Evolutionary conservation across 2,329 filamentous ascomycete species (phyloP).

Genomic region (Westerdykella sp.): DNA sequence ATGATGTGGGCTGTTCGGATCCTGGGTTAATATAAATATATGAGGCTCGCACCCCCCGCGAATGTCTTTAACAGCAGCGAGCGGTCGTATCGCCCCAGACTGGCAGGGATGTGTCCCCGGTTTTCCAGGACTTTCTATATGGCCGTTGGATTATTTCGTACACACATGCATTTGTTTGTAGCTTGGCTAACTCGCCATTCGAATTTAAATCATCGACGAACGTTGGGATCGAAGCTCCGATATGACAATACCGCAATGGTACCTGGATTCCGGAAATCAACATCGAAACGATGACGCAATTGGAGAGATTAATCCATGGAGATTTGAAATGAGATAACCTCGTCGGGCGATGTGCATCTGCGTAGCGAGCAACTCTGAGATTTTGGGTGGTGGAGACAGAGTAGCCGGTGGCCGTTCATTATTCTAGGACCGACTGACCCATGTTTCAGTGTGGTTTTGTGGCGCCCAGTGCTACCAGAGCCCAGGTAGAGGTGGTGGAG

Average conservation of each 20-base stretch:
- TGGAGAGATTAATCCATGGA: too few species aligned
- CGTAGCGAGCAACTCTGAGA: too few species aligned
- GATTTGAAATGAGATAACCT: too few species aligned
- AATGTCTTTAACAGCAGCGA: neutral
- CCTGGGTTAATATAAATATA: neutral
- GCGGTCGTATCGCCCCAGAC: neutral
- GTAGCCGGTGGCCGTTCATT: neutral
- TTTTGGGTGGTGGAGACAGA: neutral
- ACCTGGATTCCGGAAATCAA: too few species aligned
- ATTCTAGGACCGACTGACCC: neutral
- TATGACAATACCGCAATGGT: too few species aligned
- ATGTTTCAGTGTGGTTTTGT: neutral
- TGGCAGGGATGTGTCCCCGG: neutral
- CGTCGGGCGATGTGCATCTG: too few species aligned
- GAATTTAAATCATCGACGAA: too few species aligned
- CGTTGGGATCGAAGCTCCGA: too few species aligned
- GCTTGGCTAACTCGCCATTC: too few species aligned
- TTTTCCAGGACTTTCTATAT: neutral
- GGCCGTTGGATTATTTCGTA: too few species aligned
- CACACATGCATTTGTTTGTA: too few species aligned
- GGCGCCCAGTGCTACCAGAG: neutral
- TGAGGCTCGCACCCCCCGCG: neutral
- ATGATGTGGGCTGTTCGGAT: neutral
- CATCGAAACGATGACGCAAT: too few species aligned
- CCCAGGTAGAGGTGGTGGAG: neutral